These are phyloP conservation scores for Eutrema salsugineum DNA, from an alignment of 441 rosid species.

Conservation along the genomic window DNA sequence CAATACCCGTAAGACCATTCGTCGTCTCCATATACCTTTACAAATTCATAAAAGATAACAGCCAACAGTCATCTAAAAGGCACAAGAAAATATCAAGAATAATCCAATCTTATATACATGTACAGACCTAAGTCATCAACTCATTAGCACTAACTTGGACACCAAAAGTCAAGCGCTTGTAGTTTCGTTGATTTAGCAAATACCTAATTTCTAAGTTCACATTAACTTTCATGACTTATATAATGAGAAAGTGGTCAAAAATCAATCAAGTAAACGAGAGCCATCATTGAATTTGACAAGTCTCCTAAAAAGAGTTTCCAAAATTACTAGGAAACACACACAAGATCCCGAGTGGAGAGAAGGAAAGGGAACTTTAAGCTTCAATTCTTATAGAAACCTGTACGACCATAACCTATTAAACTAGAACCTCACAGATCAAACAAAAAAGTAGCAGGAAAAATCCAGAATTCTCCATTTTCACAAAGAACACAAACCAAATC, in stretches of 20 bases:
- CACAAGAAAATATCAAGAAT: background rate
- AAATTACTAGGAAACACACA: background rate
- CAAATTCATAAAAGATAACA: background rate
- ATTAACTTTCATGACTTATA: background rate
- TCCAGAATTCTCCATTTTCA: background rate
- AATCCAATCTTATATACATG: background rate
- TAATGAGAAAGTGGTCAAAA: background rate
- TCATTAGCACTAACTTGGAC: background rate
- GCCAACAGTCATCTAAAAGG: background rate
- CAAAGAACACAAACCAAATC: background rate
- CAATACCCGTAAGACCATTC: slow-evolving; percentile 99
- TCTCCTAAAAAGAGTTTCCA: background rate
- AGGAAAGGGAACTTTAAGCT: background rate
- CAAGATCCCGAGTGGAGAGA: background rate
- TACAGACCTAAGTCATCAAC: background rate
- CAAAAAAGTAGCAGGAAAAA: background rate
- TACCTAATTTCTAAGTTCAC: background rate
- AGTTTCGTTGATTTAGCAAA: background rate
- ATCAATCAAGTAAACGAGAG: slow-evolving; percentile 6
- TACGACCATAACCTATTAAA: background rate
- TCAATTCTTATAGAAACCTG: background rate
- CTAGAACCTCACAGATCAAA: slow-evolving; percentile 28
- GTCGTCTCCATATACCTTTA: slow-evolving; percentile 85
- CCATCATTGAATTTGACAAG: background rate
- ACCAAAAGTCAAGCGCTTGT: background rate